Base-by-base conservation (phyloP, 2,329 filamentous ascomycete genomes). In the Stagonosporopsis vannaccii region DNA sequence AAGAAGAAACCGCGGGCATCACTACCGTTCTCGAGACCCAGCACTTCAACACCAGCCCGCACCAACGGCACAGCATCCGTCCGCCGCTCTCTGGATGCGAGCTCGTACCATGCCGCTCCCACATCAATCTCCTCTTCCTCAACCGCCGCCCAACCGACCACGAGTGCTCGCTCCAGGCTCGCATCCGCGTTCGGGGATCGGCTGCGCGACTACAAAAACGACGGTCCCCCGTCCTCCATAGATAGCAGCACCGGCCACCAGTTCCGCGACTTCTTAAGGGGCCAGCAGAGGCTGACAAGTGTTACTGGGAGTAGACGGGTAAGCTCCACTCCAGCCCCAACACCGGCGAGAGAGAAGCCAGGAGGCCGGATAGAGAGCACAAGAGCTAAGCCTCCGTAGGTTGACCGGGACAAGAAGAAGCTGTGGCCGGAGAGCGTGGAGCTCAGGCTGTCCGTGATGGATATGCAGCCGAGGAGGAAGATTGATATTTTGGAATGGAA, bases 291-390 rank as follows among this genome's bases (percentile, higher is more conserved):
- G 6, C 30, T 46, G 22, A 68, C 63, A 1, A 63, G 62, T 1
- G 57, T 51, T 12, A 72, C 64, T 0, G 70, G 66, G 4, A 69
- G 59, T 39, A 64, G 48, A 1, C 40, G 46, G 30, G 70, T 71
- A 60, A 66, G 67, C 67, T 12, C 57, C 4, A 51, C 23, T 22
- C 36, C 47, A 19, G 30, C 42, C 25, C 44, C 17, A 15, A 23
- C 11, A 6, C 19, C 41, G 2, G 36, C 15, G 37, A 32, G 6
- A 28, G 22, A 23, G 12, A 13, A 40, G 32, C 17, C 8, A 41
- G 1, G 25, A 26, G 15, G 5, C 11, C 23, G 11, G 39, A 6
- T 22, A 17, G 13, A 2, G n/a, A 35, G 20, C 19, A 28, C 25
- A 56, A 49, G 23, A 32, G 51, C 59, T 66, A 64, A 66, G 51